Conservation (phyloP, 2,329 filamentous ascomycete species). For the Epichloe sibirici region DNA sequence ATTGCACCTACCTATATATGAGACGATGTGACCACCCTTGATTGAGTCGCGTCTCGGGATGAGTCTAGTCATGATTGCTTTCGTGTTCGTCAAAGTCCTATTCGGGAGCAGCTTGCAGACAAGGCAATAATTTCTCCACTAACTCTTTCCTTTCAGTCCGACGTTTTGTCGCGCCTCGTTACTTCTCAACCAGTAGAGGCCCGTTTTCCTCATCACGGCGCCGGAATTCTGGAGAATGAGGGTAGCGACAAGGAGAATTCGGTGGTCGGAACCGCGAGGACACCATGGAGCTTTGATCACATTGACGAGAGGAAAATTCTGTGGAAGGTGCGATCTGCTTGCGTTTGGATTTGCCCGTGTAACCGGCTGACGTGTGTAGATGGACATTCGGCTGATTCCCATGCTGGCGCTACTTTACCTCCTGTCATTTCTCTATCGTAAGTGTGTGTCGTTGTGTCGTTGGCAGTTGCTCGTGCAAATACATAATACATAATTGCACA, state of each 20-base stretch:
- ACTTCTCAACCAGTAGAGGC: not conserved
- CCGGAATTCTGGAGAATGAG: not conserved
- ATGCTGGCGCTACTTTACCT: slow-evolving; percentile 57
- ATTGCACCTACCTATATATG: not conserved
- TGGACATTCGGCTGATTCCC: slow-evolving; percentile 41
- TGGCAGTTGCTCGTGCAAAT: not conserved
- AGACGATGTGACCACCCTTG: not conserved
- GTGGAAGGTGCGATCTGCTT: slow-evolving; percentile 31
- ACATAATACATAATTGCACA: not conserved
- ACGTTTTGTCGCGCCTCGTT: no score
- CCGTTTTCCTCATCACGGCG: not conserved
- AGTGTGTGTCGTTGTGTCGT: slow-evolving; percentile 7
- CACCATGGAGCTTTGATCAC: not conserved
- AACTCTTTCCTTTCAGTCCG: not conserved
- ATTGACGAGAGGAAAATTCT: slow-evolving; percentile 42
- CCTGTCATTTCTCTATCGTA: slow-evolving; percentile 54
- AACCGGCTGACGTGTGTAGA: slow-evolving; percentile 18
- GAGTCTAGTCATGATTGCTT: not conserved
- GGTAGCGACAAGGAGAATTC: not conserved
- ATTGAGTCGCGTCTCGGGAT: not conserved
- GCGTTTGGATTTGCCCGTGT: not conserved
- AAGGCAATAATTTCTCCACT: not conserved
- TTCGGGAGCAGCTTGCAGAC: not conserved
- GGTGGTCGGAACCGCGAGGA: not conserved
- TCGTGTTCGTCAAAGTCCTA: not conserved